Evolutionary conservation across 108 stramenopile genomes (phyloP).

Genomic region (Chaetoceros tenuissimus): DNA sequence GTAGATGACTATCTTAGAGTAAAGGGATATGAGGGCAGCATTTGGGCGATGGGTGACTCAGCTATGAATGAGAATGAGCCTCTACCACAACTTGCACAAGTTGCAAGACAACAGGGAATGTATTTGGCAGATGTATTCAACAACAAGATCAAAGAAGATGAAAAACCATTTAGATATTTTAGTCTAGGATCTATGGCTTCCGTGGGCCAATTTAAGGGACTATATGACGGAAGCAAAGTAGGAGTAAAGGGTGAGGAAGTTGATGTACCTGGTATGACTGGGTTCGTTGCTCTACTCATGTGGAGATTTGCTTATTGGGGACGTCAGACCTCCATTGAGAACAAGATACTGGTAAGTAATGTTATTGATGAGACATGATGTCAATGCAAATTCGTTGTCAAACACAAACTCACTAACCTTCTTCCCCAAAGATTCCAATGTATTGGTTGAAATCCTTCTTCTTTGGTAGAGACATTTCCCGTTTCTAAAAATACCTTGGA

Average conservation of each 20-base stretch:
- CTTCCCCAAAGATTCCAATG: constrained; percentile 75
- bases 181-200: constrained; percentile 79
- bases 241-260: constrained; percentile 20
- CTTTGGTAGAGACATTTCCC: constrained; percentile 87
- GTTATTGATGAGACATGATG: constrained; percentile 52
- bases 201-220: constrained; percentile 61
- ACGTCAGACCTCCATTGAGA: constrained; percentile 28
- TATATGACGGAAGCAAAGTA: constrained; percentile 38
- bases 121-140: constrained; percentile 66
- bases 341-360: constrained; percentile 58
- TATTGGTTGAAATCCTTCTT: constrained; percentile 93
- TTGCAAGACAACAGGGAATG: constrained; percentile 80
- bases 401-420: background rate
- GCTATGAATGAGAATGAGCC: constrained; percentile 40
- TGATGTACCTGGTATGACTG: constrained; percentile 23
- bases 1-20: constrained; percentile 88
- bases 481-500: too few species aligned
- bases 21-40: constrained; percentile 60
- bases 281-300: constrained; percentile 49
- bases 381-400: background rate
- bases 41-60: constrained; percentile 93
- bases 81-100: constrained; percentile 86
- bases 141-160: constrained; percentile 33
- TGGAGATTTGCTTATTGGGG: constrained; percentile 88
- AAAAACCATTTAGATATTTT: constrained; percentile 56